Conservation (phyloP, 768 basidiomycete genomes). For the Omphalotus guepiniiformis region DNA sequence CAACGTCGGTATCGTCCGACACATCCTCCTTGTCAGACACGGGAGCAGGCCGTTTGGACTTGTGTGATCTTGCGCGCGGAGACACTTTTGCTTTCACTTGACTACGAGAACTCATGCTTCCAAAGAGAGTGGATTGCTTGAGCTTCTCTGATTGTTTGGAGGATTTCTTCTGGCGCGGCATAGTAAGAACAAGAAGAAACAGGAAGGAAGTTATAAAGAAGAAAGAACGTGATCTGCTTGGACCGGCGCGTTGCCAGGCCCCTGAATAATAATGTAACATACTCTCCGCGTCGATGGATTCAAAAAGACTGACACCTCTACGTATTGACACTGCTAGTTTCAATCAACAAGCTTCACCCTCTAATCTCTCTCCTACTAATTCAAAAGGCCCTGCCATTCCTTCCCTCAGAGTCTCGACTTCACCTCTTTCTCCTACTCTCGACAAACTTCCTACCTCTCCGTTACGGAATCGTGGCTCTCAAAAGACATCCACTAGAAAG, state of each 20-base stretch:
- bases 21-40: slow-evolving; percentile 17
- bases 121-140: slow-evolving; percentile 42
- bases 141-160: slow-evolving; percentile 20
- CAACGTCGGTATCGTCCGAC: slow-evolving; percentile 41
- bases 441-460: slow-evolving; percentile 22
- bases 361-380: neutral
- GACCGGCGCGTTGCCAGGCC: neutral
- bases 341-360: neutral
- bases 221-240: neutral
- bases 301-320: no score
- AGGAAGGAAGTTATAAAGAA: neutral
- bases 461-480: slow-evolving; percentile 17
- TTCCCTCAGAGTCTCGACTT: slow-evolving; percentile 6
- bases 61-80: neutral
- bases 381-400: slow-evolving; percentile 3
- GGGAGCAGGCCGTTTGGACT: slow-evolving; percentile 12
- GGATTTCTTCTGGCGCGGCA: slow-evolving; percentile 15
- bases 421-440: neutral
- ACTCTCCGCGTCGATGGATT: no score
- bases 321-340: neutral
- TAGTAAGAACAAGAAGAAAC: no score
- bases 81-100: slow-evolving; percentile 9
- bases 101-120: slow-evolving; percentile 26
- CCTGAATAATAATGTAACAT: no score
- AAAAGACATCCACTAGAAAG: slow-evolving; percentile 35